Percentiles rank a stretch among this genome's conserved stretches.
Evolutionary conservation across 345 rosid genomes (phyloP).

Genomic region (Conringia planisiliqua): DNA sequence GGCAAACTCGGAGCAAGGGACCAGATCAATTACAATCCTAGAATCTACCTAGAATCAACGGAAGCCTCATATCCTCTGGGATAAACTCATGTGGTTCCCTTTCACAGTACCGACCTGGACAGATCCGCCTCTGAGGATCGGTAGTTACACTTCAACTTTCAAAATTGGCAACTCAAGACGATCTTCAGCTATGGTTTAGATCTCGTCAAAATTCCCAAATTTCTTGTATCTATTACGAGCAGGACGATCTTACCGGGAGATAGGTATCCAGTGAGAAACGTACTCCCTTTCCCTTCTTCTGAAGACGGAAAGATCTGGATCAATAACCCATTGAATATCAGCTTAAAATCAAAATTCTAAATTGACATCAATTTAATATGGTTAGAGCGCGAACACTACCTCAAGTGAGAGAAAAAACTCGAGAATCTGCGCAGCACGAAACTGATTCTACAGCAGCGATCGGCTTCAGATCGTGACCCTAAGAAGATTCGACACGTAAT

Average conservation of each 20-base stretch:
- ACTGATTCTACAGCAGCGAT: slow-evolving; percentile 30
- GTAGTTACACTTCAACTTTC: not conserved
- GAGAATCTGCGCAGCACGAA: slow-evolving; percentile 24
- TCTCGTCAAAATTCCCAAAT: not conserved
- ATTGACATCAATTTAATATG: not conserved
- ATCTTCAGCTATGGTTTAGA: slow-evolving; percentile 7
- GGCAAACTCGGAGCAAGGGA: not conserved
- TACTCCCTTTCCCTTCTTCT: not conserved
- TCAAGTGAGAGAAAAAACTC: slow-evolving; percentile 2
- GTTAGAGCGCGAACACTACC: slow-evolving; percentile 14
- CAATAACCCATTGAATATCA: slow-evolving; percentile 10
- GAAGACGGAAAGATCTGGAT: slow-evolving; percentile 28
- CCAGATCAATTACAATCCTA: slow-evolving; percentile 17
- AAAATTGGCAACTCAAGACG: slow-evolving; percentile 3
- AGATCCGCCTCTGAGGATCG: slow-evolving; percentile 12
- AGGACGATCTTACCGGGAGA: slow-evolving; percentile 15
- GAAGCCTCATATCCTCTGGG: slow-evolving; percentile 3
- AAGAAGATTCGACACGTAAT: slow-evolving; percentile 17
- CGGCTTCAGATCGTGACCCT: slow-evolving; percentile 32
- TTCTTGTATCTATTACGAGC: not conserved
- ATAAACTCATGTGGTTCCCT: not conserved
- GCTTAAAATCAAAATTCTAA: not conserved
- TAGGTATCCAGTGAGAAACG: not conserved
- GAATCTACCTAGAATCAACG: slow-evolving; percentile 14
- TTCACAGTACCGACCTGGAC: slow-evolving; percentile 8